Evolutionary conservation across 495 filamentous ascomycete species (phyloP).

Genomic region (Aspergillus conjunctus): DNA sequence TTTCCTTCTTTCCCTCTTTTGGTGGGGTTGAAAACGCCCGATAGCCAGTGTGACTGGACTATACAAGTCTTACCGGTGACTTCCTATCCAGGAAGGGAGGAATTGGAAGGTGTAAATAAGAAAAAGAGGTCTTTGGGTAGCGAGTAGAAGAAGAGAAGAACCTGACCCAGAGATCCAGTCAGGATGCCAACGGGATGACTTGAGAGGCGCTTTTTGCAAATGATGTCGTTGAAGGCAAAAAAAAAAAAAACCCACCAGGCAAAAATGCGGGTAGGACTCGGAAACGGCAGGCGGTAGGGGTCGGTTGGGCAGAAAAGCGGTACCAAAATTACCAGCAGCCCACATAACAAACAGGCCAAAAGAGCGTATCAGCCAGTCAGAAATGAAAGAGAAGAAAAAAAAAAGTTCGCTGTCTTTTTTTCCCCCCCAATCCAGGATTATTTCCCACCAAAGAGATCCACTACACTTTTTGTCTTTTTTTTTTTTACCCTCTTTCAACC

Average conservation of each 20-base stretch:
- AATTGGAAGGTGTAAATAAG: background rate
- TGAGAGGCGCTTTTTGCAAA: background rate
- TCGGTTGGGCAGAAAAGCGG: constrained; percentile 26
- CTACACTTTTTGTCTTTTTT: constrained; percentile 27
- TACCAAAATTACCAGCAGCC: constrained; percentile 30
- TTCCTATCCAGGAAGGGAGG: background rate
- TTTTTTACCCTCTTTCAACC: constrained; percentile 27
- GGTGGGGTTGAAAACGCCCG: background rate
- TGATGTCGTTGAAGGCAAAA: background rate
- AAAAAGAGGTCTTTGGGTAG: background rate
- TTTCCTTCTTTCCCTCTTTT: background rate
- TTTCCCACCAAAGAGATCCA: constrained; percentile 37
- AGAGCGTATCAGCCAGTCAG: constrained; percentile 18
- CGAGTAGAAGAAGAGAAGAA: background rate
- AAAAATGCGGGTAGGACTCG: constrained; percentile 15
- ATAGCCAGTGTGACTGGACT: background rate
- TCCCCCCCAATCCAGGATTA: constrained; percentile 37
- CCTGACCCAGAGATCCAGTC: background rate
- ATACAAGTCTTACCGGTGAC: background rate
- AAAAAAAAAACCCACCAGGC: constrained; percentile 13
- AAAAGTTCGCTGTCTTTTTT: constrained; percentile 37
- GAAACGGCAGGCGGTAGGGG: constrained; percentile 25
- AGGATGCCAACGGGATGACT: background rate
- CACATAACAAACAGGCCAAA: constrained; percentile 16
- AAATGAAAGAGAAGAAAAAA: constrained; percentile 34